Evolutionary conservation across 306 rosid genomes (phyloP).

Genomic region (Astragalus glycyphyllos): DNA sequence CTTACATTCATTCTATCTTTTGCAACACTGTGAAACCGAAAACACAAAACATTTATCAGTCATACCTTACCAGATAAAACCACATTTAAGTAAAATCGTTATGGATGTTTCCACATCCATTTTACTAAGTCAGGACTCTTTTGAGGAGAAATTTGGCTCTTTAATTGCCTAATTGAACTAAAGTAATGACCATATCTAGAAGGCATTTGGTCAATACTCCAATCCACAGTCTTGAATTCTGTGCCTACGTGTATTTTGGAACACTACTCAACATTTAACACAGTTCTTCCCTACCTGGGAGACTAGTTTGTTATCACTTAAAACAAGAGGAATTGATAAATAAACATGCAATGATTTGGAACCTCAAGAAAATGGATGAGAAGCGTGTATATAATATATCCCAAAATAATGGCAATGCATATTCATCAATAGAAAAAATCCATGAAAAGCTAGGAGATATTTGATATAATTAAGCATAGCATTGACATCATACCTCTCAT

Average conservation of each 20-base stretch:
- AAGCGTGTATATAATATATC: not conserved
- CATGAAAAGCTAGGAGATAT: not conserved
- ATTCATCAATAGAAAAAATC: not conserved
- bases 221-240: slow-evolving; percentile 8
- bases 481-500: too few species aligned
- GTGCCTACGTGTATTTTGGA: slow-evolving; percentile 2
- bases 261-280: not conserved
- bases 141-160: slow-evolving; percentile 27
- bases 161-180: slow-evolving; percentile 28
- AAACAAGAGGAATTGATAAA: too few species aligned
- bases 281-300: slow-evolving; percentile 1
- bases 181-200: slow-evolving; percentile 8
- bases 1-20: too few species aligned
- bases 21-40: too few species aligned
- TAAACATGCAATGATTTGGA: not conserved
- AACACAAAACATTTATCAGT: too few species aligned
- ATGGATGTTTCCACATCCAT: too few species aligned
- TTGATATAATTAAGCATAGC: not conserved
- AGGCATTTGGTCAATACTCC: slow-evolving; percentile 24
- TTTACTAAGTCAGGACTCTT: slow-evolving; percentile 4
- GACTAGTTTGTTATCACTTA: not conserved
- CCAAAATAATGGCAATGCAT: not conserved
- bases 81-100: too few species aligned
- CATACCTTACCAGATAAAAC: too few species aligned
- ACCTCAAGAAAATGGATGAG: not conserved